Conservation (phyloP, 371 early-diverging fungal genomes). For the Coemansia sp. region DNA sequence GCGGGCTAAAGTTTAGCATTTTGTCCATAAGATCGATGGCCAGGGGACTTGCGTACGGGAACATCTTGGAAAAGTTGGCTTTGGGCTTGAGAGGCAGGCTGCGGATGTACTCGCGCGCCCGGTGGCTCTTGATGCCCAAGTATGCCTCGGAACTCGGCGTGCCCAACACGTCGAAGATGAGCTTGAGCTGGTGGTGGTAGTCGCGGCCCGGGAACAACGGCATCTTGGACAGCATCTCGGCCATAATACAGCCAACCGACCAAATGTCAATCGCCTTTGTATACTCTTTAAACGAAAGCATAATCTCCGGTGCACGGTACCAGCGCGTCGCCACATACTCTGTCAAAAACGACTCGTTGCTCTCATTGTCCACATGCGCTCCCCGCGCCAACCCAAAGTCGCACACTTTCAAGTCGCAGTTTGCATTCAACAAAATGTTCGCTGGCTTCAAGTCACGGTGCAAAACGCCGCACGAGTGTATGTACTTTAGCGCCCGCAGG, state of each 20-base stretch:
- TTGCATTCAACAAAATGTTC: conserved; percentile 94
- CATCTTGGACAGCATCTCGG: conserved; percentile 91
- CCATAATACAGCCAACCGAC: conserved; percentile 98
- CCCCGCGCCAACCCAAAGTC: conserved; percentile 95
- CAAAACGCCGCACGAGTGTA: conserved; percentile 96
- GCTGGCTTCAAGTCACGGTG: conserved; percentile 98
- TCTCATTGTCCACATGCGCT: conserved; percentile 74
- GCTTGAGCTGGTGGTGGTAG: conserved; percentile 97
- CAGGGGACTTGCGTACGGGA: conserved; percentile 80
- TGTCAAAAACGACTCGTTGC: conserved; percentile 89
- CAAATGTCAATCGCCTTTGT: conserved; percentile 97
- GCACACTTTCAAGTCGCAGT: conserved; percentile 96
- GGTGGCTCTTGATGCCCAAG: conserved; percentile 73
- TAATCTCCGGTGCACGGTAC: conserved; percentile 98
- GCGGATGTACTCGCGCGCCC: conserved; percentile 92
- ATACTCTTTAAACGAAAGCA: conserved; percentile 91
- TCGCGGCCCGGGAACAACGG: conserved; percentile 89
- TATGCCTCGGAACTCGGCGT: conserved; percentile 93
- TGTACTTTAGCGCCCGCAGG: conserved; percentile 94
- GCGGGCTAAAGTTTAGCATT: conserved; percentile 92
- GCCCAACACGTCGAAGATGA: conserved; percentile 94
- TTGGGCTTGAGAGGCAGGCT: conserved; percentile 86
- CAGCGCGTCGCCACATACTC: conserved; percentile 97
- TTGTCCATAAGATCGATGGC: conserved; percentile 89
- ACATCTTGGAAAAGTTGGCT: conserved; percentile 77